Evolutionary conservation across 768 basidiomycete genomes (phyloP), one percentile per base, ranked within the genome.

Genomic region (Tricholoma terreum): DNA sequence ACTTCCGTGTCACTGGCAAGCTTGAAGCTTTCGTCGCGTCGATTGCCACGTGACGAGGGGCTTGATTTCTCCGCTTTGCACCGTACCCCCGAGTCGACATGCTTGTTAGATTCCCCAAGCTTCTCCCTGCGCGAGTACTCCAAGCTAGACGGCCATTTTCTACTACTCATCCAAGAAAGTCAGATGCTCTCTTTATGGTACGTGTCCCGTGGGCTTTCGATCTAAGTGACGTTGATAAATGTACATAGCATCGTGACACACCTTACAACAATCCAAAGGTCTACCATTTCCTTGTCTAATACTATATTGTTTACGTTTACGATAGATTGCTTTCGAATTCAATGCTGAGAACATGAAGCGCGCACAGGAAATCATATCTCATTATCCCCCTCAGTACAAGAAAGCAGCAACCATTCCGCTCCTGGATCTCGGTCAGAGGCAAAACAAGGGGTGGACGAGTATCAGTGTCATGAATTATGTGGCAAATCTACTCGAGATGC

Each of bases 381-480:
- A 86, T 64, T 99, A 99, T 78, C 96, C 96, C 19, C 83, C 92
- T 53, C 95, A 98, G 68, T 99, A 98, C 83, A 97, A 94, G 83
- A 99, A 99, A 74, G 96, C 94, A 15, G 97, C 97, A 27, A 88
- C 93, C 64, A 98, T 99, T 69, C 97, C 97, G 48, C 81, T 99
- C 31, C 86, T 99, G 57, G 95, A 98, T 74, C 83, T 99, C 43
- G 95, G 89, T 1, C 97, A 99, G 75, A 84, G 94, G 63, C 97
- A 99, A 74, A 98, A 98, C 78, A 92, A 96, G 64, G 93, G 92
- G 64, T 99, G 93, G 92, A 98, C 96, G 22, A 94, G 90, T 70
- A 96, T 99, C 63, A 93, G 90, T 66, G 94, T 96, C 59, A 99
- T 99, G 97, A 98, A 99, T 77, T 92, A 94, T 65, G 89, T 99